phyloP scores from a whole-genome alignment of 495 filamentous ascomycete genomes.

The Astrothelium subdiscretum region DNA sequence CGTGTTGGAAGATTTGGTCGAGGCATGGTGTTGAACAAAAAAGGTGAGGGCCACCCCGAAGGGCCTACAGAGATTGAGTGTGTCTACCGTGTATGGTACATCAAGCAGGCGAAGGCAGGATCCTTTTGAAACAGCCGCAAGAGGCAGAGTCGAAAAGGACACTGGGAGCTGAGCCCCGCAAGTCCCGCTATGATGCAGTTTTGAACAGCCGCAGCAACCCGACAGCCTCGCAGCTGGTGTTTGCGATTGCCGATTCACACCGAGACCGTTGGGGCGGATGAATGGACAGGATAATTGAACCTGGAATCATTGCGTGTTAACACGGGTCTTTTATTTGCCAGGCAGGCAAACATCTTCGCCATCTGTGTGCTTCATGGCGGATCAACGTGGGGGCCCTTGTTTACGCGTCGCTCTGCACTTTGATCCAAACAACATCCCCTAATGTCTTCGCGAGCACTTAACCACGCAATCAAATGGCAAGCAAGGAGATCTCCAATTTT shows the following conservation, averaged over 20 bases:
- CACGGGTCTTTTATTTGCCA: not conserved
- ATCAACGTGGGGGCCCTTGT: not conserved
- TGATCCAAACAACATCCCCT: not conserved
- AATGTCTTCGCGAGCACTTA: not conserved
- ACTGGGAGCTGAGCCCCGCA: not conserved
- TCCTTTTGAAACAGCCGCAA: not conserved
- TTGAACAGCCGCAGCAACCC: not conserved
- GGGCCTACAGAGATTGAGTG: not conserved
- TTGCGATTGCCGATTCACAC: not conserved
- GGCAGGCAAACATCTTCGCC: not conserved
- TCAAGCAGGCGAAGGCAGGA: not conserved
- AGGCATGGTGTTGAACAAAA: not conserved
- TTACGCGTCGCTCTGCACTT: not conserved
- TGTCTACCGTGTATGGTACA: not conserved
- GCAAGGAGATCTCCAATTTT: too few species aligned
- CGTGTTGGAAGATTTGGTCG: not conserved
- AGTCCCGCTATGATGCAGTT: not conserved
- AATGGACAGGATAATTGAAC: not conserved
- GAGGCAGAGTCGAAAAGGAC: not conserved
- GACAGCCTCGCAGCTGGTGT: not conserved
- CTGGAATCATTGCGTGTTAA: not conserved
- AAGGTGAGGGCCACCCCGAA: not conserved
- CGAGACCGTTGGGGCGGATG: not conserved
- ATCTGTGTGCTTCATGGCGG: not conserved
- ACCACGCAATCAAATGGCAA: too few species aligned